Conservation (phyloP, 345 rosid species). For the Orychophragmus violaceus region DNA sequence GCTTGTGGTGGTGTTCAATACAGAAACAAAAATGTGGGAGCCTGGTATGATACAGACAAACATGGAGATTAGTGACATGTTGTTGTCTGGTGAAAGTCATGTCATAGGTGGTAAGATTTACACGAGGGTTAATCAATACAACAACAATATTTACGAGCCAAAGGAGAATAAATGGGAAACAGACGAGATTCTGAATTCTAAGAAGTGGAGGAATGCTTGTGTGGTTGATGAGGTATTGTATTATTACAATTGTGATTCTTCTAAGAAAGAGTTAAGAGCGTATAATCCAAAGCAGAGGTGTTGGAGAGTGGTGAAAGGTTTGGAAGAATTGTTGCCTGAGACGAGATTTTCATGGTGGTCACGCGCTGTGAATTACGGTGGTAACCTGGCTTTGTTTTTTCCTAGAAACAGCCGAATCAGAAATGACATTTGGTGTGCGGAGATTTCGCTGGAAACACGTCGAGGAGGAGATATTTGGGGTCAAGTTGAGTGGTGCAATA, state of each 20-base stretch:
- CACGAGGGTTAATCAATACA: background rate
- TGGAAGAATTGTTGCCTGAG: background rate
- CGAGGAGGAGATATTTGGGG: background rate
- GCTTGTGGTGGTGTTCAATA: background rate
- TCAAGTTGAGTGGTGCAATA: background rate
- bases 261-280: background rate
- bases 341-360: background rate
- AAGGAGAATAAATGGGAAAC: background rate
- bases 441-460: background rate
- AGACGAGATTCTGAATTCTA: background rate
- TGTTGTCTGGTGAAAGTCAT: no score
- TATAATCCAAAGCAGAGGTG: background rate
- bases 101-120: background rate
- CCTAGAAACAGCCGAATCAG: background rate
- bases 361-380: background rate
- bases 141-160: background rate
- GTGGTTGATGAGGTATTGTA: background rate
- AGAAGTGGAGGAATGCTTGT: background rate
- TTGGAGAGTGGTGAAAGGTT: background rate
- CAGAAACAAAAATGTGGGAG: background rate
- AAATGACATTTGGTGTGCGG: background rate
- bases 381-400: background rate
- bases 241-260: background rate
- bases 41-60: background rate
- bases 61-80: no score